These are phyloP conservation scores for Corynascus novoguineensis DNA, from an alignment of 495 filamentous ascomycete genomes.

Conservation along the genomic window DNA sequence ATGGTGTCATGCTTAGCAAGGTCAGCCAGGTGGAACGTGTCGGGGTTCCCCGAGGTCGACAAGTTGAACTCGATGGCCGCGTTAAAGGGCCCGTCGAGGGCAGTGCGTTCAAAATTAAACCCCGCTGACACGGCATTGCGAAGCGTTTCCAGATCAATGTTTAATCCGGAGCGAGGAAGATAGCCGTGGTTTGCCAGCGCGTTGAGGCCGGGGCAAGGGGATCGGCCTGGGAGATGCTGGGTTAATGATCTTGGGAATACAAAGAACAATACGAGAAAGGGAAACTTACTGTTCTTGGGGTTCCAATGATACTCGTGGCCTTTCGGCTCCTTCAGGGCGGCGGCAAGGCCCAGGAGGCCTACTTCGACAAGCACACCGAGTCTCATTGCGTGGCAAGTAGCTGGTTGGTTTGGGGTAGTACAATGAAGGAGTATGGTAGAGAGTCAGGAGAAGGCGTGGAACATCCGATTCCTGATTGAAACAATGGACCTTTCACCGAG, in stretches of 20 bases:
- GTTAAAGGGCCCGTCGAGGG: slow-evolving; percentile 25
- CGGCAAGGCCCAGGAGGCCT: slow-evolving; percentile 5
- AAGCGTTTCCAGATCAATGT: slow-evolving; percentile 23
- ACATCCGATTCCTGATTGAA: neutral
- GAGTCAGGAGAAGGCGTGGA: neutral
- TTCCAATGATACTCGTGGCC: slow-evolving; percentile 13
- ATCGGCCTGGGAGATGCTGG: slow-evolving; percentile 18
- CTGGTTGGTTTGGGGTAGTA: neutral
- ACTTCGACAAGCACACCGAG: slow-evolving; percentile 2
- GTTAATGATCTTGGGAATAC: neutral
- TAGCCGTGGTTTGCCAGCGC: slow-evolving; percentile 52
- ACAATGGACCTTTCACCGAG: no score
- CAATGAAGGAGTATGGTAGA: no score
- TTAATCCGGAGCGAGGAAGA: slow-evolving; percentile 47
- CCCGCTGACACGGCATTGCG: slow-evolving; percentile 16
- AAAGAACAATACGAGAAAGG: neutral
- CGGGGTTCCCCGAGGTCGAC: slow-evolving; percentile 22
- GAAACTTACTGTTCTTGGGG: slow-evolving; percentile 9
- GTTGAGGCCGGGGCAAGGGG: slow-evolving; percentile 50
- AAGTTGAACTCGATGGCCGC: slow-evolving; percentile 22
- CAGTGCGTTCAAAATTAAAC: slow-evolving; percentile 22
- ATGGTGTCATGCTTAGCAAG: slow-evolving; percentile 24
- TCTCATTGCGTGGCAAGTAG: slow-evolving; percentile 3
- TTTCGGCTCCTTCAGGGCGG: slow-evolving; percentile 6
- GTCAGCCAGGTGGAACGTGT: slow-evolving; percentile 28